Evolutionary conservation across 371 early-diverging fungal genomes (phyloP).

Genomic region (Choanephora cucurbitarum): DNA sequence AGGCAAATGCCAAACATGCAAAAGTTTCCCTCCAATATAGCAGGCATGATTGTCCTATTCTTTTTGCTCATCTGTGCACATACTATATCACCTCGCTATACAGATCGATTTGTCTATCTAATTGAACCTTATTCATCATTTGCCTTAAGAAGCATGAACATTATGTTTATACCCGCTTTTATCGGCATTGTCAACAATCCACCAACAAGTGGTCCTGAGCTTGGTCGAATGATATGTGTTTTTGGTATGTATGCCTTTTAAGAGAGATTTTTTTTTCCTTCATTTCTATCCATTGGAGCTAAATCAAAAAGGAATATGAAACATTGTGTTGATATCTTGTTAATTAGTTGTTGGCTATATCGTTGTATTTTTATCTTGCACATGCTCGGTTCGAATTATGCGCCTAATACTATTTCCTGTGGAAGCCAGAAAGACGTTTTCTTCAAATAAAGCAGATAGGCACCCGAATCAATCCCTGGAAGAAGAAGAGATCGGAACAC

Average conservation of each 20-base stretch:
- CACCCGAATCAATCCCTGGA: slow-evolving; percentile 4
- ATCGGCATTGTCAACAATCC: slow-evolving; percentile 21
- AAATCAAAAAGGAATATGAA: too few species aligned
- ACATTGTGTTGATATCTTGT: not conserved
- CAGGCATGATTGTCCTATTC: slow-evolving; percentile 33
- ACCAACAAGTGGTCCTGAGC: slow-evolving; percentile 25
- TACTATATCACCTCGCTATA: slow-evolving; percentile 12
- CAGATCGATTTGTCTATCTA: slow-evolving; percentile 20
- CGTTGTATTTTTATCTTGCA: slow-evolving; percentile 12
- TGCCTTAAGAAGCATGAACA: slow-evolving; percentile 29
- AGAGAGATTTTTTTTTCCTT: not conserved
- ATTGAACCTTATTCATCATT: slow-evolving; percentile 32
- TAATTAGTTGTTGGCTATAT: slow-evolving; percentile 25
- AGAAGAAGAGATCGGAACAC: slow-evolving; percentile 15
- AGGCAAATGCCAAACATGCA: slow-evolving; percentile 28
- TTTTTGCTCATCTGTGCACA: slow-evolving; percentile 18
- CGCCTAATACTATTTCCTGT: slow-evolving; percentile 2
- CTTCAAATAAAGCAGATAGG: not conserved
- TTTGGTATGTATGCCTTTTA: slow-evolving; percentile 22
- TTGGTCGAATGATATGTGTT: slow-evolving; percentile 33
- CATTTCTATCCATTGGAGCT: too few species aligned
- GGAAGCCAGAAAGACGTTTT: not conserved
- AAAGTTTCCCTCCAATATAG: slow-evolving; percentile 32
- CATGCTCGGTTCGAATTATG: slow-evolving; percentile 17
- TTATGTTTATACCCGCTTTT: slow-evolving; percentile 35